Evolutionary conservation across 805 yeast species (phyloP).

Genomic region (Candida loeiensis): DNA sequence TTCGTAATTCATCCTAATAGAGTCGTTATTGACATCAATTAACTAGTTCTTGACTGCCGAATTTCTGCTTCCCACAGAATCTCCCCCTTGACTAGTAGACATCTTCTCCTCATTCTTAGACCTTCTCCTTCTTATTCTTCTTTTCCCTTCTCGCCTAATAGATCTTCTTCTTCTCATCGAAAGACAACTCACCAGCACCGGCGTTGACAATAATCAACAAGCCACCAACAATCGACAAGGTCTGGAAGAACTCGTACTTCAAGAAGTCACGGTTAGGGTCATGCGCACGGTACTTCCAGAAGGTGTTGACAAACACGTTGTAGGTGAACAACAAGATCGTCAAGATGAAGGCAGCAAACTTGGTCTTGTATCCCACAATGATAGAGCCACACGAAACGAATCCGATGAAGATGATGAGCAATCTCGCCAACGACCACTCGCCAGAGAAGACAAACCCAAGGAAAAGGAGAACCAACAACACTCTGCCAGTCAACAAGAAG

Average conservation of each 20-base stretch:
- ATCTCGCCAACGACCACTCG: conserved; percentile 64
- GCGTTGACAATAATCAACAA: conserved; percentile 84
- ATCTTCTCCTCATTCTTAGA: too few relatives aligned
- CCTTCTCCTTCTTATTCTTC: too few relatives aligned
- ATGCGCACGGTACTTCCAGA: conserved; percentile 73
- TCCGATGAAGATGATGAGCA: conserved; percentile 66
- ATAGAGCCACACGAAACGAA: conserved; percentile 69
- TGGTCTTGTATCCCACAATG: conserved; percentile 89
- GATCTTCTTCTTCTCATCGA: conserved; percentile 94
- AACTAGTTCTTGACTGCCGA: too few relatives aligned
- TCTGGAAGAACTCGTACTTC: conserved; percentile 92
- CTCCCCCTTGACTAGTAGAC: too few relatives aligned
- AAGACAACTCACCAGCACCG: conserved; percentile 92
- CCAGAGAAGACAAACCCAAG: conserved; percentile 78
- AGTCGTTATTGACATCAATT: too few relatives aligned
- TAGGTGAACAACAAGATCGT: conserved; percentile 70
- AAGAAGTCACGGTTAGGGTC: conserved; percentile 83
- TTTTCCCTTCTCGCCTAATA: conserved; percentile 38
- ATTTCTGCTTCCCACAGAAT: too few relatives aligned
- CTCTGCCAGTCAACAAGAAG: conserved; percentile 81
- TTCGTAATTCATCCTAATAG: too few relatives aligned
- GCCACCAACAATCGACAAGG: conserved; percentile 93
- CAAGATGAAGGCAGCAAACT: conserved; percentile 71
- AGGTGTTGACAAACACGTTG: conserved; percentile 78
- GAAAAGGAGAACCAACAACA: conserved; percentile 79